Conservation (phyloP, 202 grass and related monocot genomes). For the Digitaria exilis region DNA sequence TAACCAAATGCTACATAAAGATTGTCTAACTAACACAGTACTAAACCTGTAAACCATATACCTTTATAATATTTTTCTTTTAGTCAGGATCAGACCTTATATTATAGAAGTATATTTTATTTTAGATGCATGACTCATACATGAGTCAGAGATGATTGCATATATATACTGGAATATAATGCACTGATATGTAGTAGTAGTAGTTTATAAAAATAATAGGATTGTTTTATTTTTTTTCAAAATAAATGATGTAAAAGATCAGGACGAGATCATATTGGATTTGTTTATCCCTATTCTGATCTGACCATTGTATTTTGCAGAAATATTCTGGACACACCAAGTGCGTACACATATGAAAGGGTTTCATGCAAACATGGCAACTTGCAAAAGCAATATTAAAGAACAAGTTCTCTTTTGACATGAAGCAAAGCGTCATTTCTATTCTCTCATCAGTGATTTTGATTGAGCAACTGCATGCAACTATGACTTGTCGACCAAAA, state of each 20-base stretch:
- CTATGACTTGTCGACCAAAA: conserved; percentile 28
- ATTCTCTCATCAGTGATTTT: conserved; percentile 31
- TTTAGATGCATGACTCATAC: conserved; percentile 27
- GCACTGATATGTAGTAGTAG: too few relatives aligned
- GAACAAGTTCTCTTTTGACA: not conserved
- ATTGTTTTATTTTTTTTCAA: not conserved
- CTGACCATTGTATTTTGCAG: not conserved
- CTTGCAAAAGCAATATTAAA: not conserved
- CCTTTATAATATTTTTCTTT: not conserved
- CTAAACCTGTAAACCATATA: not conserved
- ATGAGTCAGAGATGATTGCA: conserved; percentile 18
- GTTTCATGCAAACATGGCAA: conserved; percentile 1
- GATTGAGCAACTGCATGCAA: conserved; percentile 23
- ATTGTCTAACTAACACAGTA: not conserved
- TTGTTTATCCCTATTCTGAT: not conserved
- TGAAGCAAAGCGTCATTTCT: not conserved
- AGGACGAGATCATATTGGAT: not conserved
- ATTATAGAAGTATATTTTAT: not conserved
- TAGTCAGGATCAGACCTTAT: conserved; percentile 7
- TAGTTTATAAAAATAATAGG: too few relatives aligned
- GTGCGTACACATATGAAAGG: not conserved
- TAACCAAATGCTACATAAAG: conserved; percentile 38
- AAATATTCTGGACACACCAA: not conserved
- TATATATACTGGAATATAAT: not conserved
- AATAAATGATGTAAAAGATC: not conserved